Percentiles rank a stretch among this genome's conserved stretches.
These are phyloP conservation scores for Sclerotinia borealis DNA, from an alignment of 2,329 filamentous ascomycete genomes.

Conservation along the genomic window DNA sequence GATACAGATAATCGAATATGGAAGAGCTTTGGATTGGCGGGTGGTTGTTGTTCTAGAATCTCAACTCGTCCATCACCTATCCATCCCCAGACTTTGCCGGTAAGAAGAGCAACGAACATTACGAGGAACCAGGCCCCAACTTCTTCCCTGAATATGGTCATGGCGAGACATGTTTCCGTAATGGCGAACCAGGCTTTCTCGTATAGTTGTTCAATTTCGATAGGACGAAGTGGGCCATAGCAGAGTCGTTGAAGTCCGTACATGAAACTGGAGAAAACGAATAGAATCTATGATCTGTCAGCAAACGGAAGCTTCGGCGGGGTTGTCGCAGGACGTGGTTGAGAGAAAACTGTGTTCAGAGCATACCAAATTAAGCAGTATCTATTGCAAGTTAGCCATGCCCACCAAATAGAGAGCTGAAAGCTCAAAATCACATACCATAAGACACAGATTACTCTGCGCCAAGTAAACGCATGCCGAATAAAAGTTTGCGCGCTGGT, in stretches of 20 bases:
- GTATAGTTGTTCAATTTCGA: slow-evolving; percentile 95
- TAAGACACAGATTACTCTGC: slow-evolving; percentile 90
- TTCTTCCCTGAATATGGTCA: slow-evolving; percentile 97
- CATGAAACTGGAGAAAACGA: slow-evolving; percentile 73
- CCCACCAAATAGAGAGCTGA: neutral
- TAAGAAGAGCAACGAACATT: slow-evolving; percentile 91
- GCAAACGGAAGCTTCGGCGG: slow-evolving; percentile 2
- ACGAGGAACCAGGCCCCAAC: slow-evolving; percentile 90
- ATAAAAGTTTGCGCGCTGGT: slow-evolving; percentile 96
- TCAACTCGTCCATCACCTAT: slow-evolving; percentile 94
- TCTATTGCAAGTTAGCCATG: slow-evolving; percentile 43
- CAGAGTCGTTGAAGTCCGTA: slow-evolving; percentile 85
- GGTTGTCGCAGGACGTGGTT: neutral
- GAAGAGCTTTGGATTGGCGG: slow-evolving; percentile 80
- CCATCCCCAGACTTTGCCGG: slow-evolving; percentile 97
- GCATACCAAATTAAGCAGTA: slow-evolving; percentile 71
- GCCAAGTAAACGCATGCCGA: slow-evolving; percentile 94
- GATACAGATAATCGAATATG: slow-evolving; percentile 77
- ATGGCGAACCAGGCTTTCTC: slow-evolving; percentile 98
- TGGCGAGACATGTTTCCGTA: slow-evolving; percentile 91
- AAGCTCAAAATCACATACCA: slow-evolving; percentile 49
- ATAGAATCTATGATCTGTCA: slow-evolving; percentile 46
- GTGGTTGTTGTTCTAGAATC: slow-evolving; percentile 89
- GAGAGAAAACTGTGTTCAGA: neutral
- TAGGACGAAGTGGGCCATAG: slow-evolving; percentile 82